Evolutionary conservation across 108 stramenopile species (phyloP).

Genomic region (Mayamaea pseudoterrestris): DNA sequence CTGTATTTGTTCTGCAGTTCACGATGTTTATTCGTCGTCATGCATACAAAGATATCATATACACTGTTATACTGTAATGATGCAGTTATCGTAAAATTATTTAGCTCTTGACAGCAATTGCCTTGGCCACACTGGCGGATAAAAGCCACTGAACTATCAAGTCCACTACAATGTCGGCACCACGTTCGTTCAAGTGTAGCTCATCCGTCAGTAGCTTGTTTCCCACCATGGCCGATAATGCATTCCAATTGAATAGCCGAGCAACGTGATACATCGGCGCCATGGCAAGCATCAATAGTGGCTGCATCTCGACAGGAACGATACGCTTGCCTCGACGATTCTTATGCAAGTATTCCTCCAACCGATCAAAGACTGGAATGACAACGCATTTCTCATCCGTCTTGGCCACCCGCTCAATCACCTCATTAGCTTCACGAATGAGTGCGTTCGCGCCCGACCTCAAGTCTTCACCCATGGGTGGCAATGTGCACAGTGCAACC

Average conservation of each 20-base stretch:
- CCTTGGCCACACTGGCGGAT: constrained; percentile 7
- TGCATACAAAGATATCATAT: no score
- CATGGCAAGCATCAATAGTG: neutral
- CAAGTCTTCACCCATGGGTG: constrained; percentile 25
- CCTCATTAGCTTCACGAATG: constrained; percentile 7
- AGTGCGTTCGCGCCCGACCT: neutral
- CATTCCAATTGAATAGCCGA: constrained; percentile 3
- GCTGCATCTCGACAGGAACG: neutral
- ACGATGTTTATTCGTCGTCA: no score
- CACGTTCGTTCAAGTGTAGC: constrained; percentile 5
- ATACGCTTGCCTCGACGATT: neutral
- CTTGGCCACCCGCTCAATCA: constrained; percentile 6
- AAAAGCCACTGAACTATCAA: constrained; percentile 7
- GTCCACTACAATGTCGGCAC: constrained; percentile 2
- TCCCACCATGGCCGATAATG: neutral
- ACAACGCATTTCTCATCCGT: neutral
- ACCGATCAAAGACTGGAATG: constrained; percentile 4
- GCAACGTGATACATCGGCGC: neutral
- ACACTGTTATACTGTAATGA: no score
- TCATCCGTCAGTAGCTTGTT: constrained; percentile 3
- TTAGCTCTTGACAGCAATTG: constrained; percentile 12
- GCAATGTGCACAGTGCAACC: constrained; percentile 21
- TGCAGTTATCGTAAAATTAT: no score
- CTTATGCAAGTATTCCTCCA: constrained; percentile 8
- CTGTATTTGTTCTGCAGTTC: no score